These are phyloP conservation scores for Coccomyxa sp. DNA, from an alignment of 139 green algal species.

Conservation along the genomic window DNA sequence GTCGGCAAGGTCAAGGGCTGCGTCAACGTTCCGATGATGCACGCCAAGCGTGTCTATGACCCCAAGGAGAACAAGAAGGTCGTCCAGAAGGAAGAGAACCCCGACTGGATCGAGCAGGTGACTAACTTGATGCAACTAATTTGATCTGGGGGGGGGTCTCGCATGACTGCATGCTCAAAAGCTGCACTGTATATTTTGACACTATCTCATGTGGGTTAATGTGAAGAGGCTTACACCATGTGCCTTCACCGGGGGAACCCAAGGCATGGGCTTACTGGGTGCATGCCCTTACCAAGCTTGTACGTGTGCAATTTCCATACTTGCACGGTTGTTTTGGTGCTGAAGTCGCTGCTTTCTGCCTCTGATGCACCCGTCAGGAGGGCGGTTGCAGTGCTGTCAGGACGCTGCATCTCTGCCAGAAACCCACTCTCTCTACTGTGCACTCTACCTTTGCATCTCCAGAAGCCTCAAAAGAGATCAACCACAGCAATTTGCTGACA, in stretches of 20 bases:
- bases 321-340: no score
- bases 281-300: no score
- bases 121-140: background rate
- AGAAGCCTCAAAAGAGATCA: no score
- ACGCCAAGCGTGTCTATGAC: constrained; percentile 39
- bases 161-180: background rate
- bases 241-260: background rate
- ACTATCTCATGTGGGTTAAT: background rate
- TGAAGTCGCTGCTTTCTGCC: no score
- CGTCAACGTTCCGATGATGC: constrained; percentile 60
- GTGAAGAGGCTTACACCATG: background rate
- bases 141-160: background rate
- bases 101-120: constrained; percentile 45
- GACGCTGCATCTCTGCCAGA: no score
- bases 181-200: background rate
- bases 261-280: background rate
- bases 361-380: no score
- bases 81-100: constrained; percentile 43
- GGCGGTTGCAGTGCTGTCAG: no score
- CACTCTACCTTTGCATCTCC: no score
- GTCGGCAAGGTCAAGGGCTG: constrained; percentile 58
- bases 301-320: no score
- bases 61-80: constrained; percentile 39
- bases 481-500: no score
- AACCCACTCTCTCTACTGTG: no score